A percentile compares a stretch with the other conserved stretches of the same genome.
These are phyloP conservation scores for Erigeron philadelphicus DNA, from an alignment of 140 eudicot genomes.

Conservation along the genomic window DNA sequence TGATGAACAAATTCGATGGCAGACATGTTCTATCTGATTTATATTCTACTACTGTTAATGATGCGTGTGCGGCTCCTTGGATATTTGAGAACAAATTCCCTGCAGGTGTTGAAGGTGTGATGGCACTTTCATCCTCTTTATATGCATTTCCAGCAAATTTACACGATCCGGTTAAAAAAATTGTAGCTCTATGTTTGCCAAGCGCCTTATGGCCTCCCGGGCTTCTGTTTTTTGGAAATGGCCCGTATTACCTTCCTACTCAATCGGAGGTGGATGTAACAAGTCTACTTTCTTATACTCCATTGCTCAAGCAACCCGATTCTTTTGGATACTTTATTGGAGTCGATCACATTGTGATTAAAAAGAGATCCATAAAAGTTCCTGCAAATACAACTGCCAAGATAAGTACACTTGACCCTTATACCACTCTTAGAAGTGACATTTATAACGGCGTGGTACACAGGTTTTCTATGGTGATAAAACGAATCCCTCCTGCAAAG, in stretches of 20 bases:
- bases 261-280: not conserved
- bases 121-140: slow-evolving; percentile 11
- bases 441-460: slow-evolving; percentile 6
- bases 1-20: not conserved
- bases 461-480: slow-evolving; percentile 5
- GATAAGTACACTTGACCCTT: slow-evolving; percentile 22
- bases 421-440: slow-evolving; percentile 13
- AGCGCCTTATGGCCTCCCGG: not conserved
- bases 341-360: slow-evolving; percentile 5
- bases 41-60: not conserved
- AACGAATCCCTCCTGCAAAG: slow-evolving; percentile 4
- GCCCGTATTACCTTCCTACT: slow-evolving; percentile 15
- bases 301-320: slow-evolving; percentile 14
- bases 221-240: slow-evolving; percentile 3
- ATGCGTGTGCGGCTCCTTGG: not conserved
- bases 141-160: slow-evolving; percentile 17
- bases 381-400: not conserved
- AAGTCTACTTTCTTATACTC: slow-evolving; percentile 8
- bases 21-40: not conserved
- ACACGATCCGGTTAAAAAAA: not conserved
- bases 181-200: slow-evolving; percentile 15
- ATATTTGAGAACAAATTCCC: slow-evolving; percentile 6
- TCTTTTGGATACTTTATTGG: slow-evolving; percentile 21
- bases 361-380: slow-evolving; percentile 1
- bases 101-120: not conserved